Percentiles rank a stretch among this genome's conserved stretches.
These are phyloP conservation scores for Echium plantagineum DNA, from an alignment of 257 asterid species.

Conservation along the genomic window DNA sequence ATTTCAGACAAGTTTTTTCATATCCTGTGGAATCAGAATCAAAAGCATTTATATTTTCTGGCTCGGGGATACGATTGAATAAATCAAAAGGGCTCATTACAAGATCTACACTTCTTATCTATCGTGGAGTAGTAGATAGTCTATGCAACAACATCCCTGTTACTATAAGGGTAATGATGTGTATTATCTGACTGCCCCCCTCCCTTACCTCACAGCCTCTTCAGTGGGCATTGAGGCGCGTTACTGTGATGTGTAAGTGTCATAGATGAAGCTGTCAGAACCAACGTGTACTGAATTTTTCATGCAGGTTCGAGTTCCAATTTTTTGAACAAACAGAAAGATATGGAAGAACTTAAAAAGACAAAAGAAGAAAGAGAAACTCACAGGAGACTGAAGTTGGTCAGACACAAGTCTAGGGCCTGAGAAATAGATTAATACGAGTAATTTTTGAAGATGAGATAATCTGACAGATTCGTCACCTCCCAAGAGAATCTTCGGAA, in stretches of 20 bases:
- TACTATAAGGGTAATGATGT: too few species aligned
- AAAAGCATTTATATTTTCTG: too few species aligned
- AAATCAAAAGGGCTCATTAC: too few species aligned
- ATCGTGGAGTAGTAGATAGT: too few species aligned
- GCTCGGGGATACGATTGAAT: too few species aligned
- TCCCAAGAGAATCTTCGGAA: constrained; percentile 71
- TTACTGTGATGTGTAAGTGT: too few species aligned
- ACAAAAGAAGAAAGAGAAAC: constrained; percentile 14
- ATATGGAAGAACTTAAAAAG: constrained; percentile 4
- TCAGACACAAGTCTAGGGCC: constrained; percentile 75
- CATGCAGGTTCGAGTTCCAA: background rate
- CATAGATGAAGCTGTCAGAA: background rate
- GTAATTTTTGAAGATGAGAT: constrained; percentile 72
- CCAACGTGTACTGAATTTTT: background rate
- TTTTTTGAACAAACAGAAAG: background rate
- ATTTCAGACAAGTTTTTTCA: background rate
- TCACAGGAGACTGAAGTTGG: constrained; percentile 71
- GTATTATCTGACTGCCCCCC: too few species aligned
- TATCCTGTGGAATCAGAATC: too few species aligned
- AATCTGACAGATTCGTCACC: constrained; percentile 62
- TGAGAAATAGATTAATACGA: constrained; percentile 58
- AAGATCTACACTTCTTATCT: too few species aligned
- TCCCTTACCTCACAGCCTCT: too few species aligned
- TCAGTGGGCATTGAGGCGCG: too few species aligned
- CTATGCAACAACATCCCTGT: too few species aligned